Evolutionary conservation across 805 yeast genomes (phyloP), one percentile per base, ranked within the genome.

Genomic region (Nakazawaea anatomiae): DNA sequence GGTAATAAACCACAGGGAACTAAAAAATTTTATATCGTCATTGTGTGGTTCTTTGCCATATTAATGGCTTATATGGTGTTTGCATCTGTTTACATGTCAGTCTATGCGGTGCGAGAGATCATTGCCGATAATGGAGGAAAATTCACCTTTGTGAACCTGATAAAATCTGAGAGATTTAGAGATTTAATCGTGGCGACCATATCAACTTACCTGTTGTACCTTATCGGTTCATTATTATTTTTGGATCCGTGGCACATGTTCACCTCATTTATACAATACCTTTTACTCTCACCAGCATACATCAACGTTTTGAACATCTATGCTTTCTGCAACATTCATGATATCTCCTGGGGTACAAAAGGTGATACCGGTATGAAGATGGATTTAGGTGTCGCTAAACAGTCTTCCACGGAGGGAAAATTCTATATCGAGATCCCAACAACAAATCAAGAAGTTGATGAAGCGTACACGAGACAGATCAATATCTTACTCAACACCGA

Each of bases 1-100:
- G 99, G 99, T 61, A 92, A 92, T 65, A 83, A 95, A 36, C 98
- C 99, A 1, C 80, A 86, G 56, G 97, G 98, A 31, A 89, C 98
- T 0, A 82, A 83, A 53, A 76, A 72, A 59, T 85, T 90, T 60
- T 92, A 94, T 64, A 65, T 85, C 47, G 75, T 82, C 8, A 86
- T 91, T 52, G 88, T 88, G 32, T 67, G 79, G 12, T 80, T 91
- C 60, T 92, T 92, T 69, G 96, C 97, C 0, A 72, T 90, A 2
- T 68, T 92, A 54, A 91, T 92, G 97, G 81, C 77, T 4, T 91
- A 91, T 63, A 84, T 91, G 83, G 74, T 89, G 54, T 89, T 90
- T 68, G 94, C 96, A 8, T 89, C 96, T 5, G 74, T 92, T 12
- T 86, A 77, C 63, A 78, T 91, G 75, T 83, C 96, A 0, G 82